Percentiles rank a stretch among this genome's conserved stretches.
Conservation (phyloP, 2,329 filamentous ascomycete genomes). For the Sporothrix schenckii region DNA sequence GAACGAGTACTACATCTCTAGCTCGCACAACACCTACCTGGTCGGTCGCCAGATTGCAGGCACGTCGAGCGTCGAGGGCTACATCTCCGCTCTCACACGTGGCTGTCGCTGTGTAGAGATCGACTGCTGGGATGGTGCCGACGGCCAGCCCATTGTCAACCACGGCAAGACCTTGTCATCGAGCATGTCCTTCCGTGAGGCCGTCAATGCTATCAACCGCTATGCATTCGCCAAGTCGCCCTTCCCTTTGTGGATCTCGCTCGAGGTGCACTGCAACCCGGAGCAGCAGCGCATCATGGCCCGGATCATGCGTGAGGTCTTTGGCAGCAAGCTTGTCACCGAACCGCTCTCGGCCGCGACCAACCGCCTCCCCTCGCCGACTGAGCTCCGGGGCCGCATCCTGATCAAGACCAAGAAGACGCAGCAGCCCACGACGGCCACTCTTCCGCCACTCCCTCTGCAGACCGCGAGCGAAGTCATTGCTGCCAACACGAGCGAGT, state of each 20-base stretch:
- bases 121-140: conserved; percentile 93
- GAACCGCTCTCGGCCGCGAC: conserved; percentile 71
- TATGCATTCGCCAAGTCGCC: conserved; percentile 88
- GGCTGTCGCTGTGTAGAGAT: conserved; percentile 96
- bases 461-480: conserved; percentile 33
- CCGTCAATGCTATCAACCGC: conserved; percentile 89
- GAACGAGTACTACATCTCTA: conserved; percentile 97
- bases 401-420: conserved; percentile 94
- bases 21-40: conserved; percentile 97
- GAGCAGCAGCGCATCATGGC: conserved; percentile 87
- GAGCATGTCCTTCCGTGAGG: conserved; percentile 85
- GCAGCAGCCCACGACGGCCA: conserved; percentile 46
- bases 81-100: conserved; percentile 83
- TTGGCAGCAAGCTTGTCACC: conserved; percentile 76
- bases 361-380: conserved; percentile 76
- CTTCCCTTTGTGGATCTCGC: conserved; percentile 89
- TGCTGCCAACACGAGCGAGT: conserved; percentile 36
- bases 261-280: conserved; percentile 89
- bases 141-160: conserved; percentile 85
- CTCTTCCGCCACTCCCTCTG: conserved; percentile 22
- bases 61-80: conserved; percentile 90
- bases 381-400: conserved; percentile 79
- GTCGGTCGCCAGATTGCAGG: conserved; percentile 87
- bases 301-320: conserved; percentile 81
- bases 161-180: conserved; percentile 90